Evolutionary conservation across 164 flowering plant species (phyloP).

Genomic region (Vitis riparia): DNA sequence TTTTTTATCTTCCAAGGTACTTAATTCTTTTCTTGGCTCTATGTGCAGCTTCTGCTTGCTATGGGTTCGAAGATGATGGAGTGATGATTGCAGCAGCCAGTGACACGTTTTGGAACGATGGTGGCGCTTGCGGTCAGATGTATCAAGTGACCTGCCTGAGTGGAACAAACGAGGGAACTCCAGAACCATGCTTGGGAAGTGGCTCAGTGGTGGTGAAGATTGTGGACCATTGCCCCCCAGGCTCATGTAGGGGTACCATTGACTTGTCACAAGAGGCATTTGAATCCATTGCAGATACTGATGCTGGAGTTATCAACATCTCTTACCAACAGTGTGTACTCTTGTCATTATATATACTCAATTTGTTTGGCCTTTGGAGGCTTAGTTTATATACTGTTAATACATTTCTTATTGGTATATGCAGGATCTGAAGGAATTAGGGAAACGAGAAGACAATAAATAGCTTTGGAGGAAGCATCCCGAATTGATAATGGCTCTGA

Average conservation of each 20-base stretch:
- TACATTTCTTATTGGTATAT: background rate
- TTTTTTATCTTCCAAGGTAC: background rate
- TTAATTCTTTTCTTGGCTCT: background rate
- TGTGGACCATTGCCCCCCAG: constrained; percentile 23
- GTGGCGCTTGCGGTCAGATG: constrained; percentile 11
- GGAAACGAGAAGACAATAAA: too few species aligned
- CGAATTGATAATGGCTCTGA: too few species aligned
- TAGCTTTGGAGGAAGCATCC: too few species aligned
- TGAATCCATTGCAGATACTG: constrained; percentile 31
- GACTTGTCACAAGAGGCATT: constrained; percentile 42
- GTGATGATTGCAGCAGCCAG: constrained; percentile 18
- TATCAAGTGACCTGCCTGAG: constrained; percentile 12
- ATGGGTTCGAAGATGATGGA: constrained; percentile 3
- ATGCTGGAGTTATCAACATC: constrained; percentile 25
- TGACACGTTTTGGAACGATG: background rate
- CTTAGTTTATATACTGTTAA: background rate
- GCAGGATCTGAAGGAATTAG: too few species aligned
- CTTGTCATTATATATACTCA: too few species aligned
- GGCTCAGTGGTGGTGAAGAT: constrained; percentile 14
- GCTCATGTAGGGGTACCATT: constrained; percentile 25
- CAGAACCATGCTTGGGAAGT: constrained; percentile 15
- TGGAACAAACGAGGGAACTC: constrained; percentile 3
- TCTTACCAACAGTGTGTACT: constrained; percentile 17
- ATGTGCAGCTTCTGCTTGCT: constrained; percentile 12
- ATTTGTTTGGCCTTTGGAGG: too few species aligned